Conservation (phyloP, 805 yeast genomes). For the Debaryomyces castellii region DNA sequence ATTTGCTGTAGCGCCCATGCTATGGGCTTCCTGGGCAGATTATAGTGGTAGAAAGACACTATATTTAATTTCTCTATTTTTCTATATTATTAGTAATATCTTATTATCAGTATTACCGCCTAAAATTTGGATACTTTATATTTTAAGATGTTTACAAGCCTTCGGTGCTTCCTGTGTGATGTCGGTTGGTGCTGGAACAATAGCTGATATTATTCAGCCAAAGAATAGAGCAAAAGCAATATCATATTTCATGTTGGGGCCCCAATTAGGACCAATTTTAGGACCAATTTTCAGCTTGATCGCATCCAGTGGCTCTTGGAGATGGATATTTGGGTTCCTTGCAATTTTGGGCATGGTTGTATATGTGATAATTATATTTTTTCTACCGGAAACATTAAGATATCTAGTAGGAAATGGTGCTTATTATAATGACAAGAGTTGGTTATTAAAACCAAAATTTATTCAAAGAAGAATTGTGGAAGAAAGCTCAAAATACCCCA, state of each 20-base stretch:
- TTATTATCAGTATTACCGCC: constrained; percentile 31
- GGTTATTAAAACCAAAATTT: constrained; percentile 27
- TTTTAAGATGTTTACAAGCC: constrained; percentile 34
- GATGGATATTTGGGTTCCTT: constrained; percentile 34
- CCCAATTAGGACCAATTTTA: constrained; percentile 38
- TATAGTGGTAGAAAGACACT: constrained; percentile 44
- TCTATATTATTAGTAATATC: constrained; percentile 27
- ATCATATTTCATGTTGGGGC: constrained; percentile 38
- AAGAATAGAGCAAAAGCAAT: constrained; percentile 29
- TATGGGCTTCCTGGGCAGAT: constrained; percentile 59
- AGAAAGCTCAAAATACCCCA: constrained; percentile 31
- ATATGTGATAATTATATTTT: constrained; percentile 21
- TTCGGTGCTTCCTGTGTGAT: constrained; percentile 37
- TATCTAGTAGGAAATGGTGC: constrained; percentile 39
- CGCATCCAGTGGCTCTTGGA: constrained; percentile 28
- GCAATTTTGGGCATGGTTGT: constrained; percentile 26
- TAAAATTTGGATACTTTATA: constrained; percentile 26
- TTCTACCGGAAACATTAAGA: constrained; percentile 42
- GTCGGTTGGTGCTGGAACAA: constrained; percentile 37
- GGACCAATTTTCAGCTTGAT: constrained; percentile 33
- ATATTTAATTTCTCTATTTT: constrained; percentile 23
- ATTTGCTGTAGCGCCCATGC: constrained; percentile 53
- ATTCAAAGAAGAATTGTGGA: constrained; percentile 21
- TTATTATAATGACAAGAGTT: constrained; percentile 11
- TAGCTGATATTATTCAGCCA: constrained; percentile 33